Evolutionary conservation across 2,329 filamentous ascomycete species (phyloP).

Genomic region (Cladosporium austrohemisphaericum): DNA sequence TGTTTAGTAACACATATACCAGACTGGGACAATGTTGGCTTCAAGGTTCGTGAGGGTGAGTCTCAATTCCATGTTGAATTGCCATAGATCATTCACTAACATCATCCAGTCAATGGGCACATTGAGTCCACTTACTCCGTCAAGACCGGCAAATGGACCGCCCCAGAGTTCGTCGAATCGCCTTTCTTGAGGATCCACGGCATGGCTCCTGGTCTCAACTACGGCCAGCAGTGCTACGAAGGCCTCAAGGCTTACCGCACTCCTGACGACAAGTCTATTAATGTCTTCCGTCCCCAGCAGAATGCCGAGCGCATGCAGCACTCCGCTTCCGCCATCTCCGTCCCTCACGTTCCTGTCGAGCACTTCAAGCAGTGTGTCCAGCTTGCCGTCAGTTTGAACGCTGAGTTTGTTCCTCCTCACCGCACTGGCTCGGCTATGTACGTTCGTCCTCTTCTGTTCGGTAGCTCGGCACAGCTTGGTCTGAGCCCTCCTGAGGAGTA

Average conservation of each 20-base stretch:
- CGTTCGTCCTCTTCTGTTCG: constrained; percentile 83
- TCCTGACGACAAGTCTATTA: constrained; percentile 65
- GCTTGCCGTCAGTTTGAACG: constrained; percentile 81
- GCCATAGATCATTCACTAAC: neutral
- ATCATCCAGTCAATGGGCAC: constrained; percentile 77
- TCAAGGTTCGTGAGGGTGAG: constrained; percentile 83
- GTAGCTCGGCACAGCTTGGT: constrained; percentile 80
- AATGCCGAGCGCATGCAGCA: constrained; percentile 83
- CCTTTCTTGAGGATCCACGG: constrained; percentile 87
- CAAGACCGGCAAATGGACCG: constrained; percentile 70
- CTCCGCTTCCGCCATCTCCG: constrained; percentile 76
- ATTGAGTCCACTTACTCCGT: constrained; percentile 81
- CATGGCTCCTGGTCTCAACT: constrained; percentile 93
- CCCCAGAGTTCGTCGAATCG: constrained; percentile 73
- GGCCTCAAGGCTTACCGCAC: constrained; percentile 94
- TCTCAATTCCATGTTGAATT: neutral
- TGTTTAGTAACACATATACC: neutral
- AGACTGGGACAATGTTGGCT: constrained; percentile 91
- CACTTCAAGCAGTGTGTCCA: constrained; percentile 73
- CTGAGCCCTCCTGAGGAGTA: constrained; percentile 87
- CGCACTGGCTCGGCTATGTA: constrained; percentile 89
- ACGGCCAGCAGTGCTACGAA: constrained; percentile 96
- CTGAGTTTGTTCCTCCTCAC: constrained; percentile 85
- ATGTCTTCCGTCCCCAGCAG: constrained; percentile 80
- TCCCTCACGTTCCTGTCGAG: constrained; percentile 73